Evolutionary conservation across 1,284 basidiomycete genomes (phyloP), one percentile per base, ranked within the genome.

Genomic region (Mixia osmundae): DNA sequence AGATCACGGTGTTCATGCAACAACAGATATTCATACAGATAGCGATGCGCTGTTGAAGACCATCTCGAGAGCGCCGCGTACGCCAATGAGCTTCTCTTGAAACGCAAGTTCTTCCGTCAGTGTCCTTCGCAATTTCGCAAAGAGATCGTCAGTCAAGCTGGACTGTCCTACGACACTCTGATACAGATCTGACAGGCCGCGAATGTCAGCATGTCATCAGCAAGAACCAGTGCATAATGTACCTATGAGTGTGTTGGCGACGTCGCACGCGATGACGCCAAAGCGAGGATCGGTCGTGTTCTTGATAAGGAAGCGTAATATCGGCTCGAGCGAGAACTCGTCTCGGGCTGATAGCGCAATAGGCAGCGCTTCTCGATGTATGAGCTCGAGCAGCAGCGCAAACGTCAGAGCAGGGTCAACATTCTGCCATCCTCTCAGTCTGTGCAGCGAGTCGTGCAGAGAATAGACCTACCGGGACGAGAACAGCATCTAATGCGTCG

Each of bases 31-130:
- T n/a, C n/a, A n/a, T n/a, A n/a, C n/a, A n/a, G n/a, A n/a, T n/a
- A n/a, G n/a, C n/a, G n/a, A n/a, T n/a, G n/a, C n/a, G n/a, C n/a
- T n/a, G n/a, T 22, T 5, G 16, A 43, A 25, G 32, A 95, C 65
- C 87, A 97, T 95, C 48, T 89, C 80, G 43, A 97, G 59, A 38
- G 82, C 79, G 36, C 85, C 89, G 51, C 71, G 72, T 30, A 79
- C 64, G 58, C 76, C 76, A 49, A 73, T 62, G 35, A 97, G 58
- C 51, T 94, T 80, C 42, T 69, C 68, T 57, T 95, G 85, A 57
- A 97, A 82, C n/a, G 68, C 67, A 33, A 95, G 60, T 55, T 99
- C 91, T 28, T 74, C 69, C 22, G 69, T 59, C 3, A 95, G 67
- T 50, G 87, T 83, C 50, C 72, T 75, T 42, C 72, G 72, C 33